These are phyloP conservation scores for Lachancea kluyveri DNA, from an alignment of 805 yeast genomes.

Conservation along the genomic window DNA sequence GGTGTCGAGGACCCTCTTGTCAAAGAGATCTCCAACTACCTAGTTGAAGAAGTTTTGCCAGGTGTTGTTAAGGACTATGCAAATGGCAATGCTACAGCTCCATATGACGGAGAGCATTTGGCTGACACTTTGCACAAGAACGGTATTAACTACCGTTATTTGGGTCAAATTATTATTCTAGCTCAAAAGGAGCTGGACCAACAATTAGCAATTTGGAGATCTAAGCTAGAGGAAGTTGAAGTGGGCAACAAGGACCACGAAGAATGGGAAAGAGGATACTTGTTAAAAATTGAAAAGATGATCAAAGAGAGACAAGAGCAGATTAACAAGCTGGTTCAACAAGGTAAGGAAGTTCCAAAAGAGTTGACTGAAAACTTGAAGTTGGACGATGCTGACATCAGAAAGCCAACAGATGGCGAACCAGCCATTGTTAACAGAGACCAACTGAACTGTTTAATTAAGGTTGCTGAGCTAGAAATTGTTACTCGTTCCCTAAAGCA, in stretches of 20 bases:
- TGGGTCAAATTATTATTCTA: slow-evolving; percentile 46
- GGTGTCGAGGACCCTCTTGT: slow-evolving; percentile 42
- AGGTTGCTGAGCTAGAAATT: slow-evolving; percentile 53
- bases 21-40: slow-evolving; percentile 60
- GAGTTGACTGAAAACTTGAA: slow-evolving; percentile 29
- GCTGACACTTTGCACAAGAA: slow-evolving; percentile 59
- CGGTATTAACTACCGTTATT: slow-evolving; percentile 87
- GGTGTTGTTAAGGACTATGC: slow-evolving; percentile 45
- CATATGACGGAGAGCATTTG: slow-evolving; percentile 79
- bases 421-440: slow-evolving; percentile 32
- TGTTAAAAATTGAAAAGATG: slow-evolving; percentile 27
- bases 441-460: slow-evolving; percentile 41
- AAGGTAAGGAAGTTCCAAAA: slow-evolving; percentile 31
- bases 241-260: slow-evolving; percentile 28
- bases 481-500: slow-evolving; percentile 78
- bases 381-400: slow-evolving; percentile 28
- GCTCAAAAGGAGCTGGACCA: slow-evolving; percentile 24
- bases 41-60: slow-evolving; percentile 54
- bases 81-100: slow-evolving; percentile 44
- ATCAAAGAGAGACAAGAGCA: slow-evolving; percentile 32
- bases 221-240: slow-evolving; percentile 21
- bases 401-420: slow-evolving; percentile 30
- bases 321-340: slow-evolving; percentile 28
- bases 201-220: slow-evolving; percentile 19
- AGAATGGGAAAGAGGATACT: slow-evolving; percentile 27